These are phyloP conservation scores for Cupressus sempervirens DNA, from an alignment of 75 land plant species.

Conservation along the genomic window DNA sequence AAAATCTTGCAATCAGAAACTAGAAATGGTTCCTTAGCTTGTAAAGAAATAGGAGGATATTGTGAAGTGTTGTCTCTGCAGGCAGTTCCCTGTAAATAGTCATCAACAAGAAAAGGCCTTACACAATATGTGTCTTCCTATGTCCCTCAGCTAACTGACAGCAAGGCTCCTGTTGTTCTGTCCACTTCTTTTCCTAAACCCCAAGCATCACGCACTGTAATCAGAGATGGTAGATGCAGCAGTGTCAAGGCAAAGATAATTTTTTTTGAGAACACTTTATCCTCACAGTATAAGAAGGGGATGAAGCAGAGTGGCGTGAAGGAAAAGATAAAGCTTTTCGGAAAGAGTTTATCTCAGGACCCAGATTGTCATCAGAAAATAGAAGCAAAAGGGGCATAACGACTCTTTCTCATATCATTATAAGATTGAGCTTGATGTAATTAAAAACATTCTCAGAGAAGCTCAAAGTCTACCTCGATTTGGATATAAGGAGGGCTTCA, in stretches of 20 bases:
- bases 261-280: conserved; percentile 1
- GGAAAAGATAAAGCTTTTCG: conserved; percentile 11
- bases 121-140: not conserved
- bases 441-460: conserved; percentile 63
- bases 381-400: too few species aligned
- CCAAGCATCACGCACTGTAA: not conserved
- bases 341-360: not conserved
- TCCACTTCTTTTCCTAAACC: not conserved
- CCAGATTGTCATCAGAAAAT: too few species aligned
- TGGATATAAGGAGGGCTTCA: conserved; percentile 49
- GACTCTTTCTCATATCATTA: conserved; percentile 22
- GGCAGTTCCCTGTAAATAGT: not conserved
- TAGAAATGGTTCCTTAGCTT: not conserved
- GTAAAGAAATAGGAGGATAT: not conserved
- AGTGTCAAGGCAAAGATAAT: conserved; percentile 11
- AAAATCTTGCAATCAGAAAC: not conserved
- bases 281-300: conserved; percentile 1
- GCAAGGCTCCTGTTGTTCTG: not conserved
- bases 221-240: not conserved
- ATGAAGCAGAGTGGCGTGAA: not conserved
- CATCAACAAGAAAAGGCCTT: not conserved
- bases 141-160: not conserved
- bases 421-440: conserved; percentile 67
- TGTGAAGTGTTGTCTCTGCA: not conserved
- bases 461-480: conserved; percentile 56